Conservation (phyloP, 116 monocot species). For the Zostera marina region DNA sequence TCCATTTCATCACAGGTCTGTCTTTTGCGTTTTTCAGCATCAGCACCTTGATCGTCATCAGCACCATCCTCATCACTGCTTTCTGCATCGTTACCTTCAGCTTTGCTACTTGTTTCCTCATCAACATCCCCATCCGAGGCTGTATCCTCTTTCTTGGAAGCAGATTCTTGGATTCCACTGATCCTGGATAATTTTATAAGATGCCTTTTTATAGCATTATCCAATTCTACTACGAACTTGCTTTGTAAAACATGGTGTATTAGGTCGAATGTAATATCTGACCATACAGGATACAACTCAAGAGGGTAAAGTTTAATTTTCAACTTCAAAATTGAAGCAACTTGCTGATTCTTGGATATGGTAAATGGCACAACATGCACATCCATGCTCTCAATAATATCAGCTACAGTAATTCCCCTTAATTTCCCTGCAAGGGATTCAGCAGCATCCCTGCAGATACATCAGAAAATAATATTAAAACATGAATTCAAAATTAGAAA, state of each 20-base stretch:
- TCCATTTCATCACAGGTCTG: constrained; percentile 75
- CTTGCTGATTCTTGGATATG: constrained; percentile 10
- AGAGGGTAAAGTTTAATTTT: constrained; percentile 50
- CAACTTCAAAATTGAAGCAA: constrained; percentile 49
- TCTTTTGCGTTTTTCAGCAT: constrained; percentile 68
- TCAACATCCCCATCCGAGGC: constrained; percentile 16
- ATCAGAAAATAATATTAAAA: constrained; percentile 1
- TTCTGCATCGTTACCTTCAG: constrained; percentile 17
- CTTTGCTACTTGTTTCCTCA: constrained; percentile 13
- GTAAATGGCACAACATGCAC: constrained; percentile 53
- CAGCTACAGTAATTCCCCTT: constrained; percentile 51
- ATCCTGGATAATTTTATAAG: constrained; percentile 44
- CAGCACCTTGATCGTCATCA: constrained; percentile 57
- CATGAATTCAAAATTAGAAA: no score
- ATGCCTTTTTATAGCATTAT: constrained; percentile 48
- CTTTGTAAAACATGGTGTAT: constrained; percentile 18
- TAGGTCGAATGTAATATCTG: constrained; percentile 29
- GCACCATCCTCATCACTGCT: constrained; percentile 19
- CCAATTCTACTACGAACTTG: constrained; percentile 46
- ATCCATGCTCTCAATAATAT: constrained; percentile 63
- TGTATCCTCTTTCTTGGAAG: constrained; percentile 10
- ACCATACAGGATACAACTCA: constrained; percentile 43
- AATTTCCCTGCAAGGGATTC: constrained; percentile 51
- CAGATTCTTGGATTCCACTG: constrained; percentile 17
- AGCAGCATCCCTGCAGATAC: constrained; percentile 48